A percentile compares a stretch with the other conserved stretches of the same genome.
Conservation (phyloP, 2,329 filamentous ascomycete species). For the Aquanectria penicillioides region DNA sequence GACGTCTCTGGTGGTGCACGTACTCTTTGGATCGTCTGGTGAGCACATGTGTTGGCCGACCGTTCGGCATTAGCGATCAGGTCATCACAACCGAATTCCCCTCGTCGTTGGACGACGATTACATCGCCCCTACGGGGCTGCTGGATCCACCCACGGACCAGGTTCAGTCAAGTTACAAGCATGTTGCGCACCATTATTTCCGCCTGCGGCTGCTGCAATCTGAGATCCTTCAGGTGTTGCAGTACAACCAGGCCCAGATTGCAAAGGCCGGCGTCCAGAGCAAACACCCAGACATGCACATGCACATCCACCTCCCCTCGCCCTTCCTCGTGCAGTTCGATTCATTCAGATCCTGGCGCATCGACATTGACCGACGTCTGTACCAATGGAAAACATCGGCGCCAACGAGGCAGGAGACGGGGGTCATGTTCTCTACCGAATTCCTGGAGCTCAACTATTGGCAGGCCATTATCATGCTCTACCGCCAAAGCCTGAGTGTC, state of each 20-base stretch:
- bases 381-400: constrained; percentile 88
- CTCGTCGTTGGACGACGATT: constrained; percentile 85
- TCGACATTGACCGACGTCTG: constrained; percentile 84
- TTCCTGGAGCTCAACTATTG: constrained; percentile 97
- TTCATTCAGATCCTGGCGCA: constrained; percentile 88
- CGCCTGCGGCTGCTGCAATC: constrained; percentile 88
- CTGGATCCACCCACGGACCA: constrained; percentile 65
- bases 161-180: constrained; percentile 82
- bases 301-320: constrained; percentile 82
- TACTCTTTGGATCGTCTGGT: constrained; percentile 96
- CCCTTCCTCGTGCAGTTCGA: constrained; percentile 87
- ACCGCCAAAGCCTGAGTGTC: constrained; percentile 88
- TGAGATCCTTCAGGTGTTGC: constrained; percentile 92
- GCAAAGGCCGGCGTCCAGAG: constrained; percentile 75
- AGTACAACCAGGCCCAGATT: constrained; percentile 88
- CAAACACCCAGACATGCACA: constrained; percentile 79
- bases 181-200: constrained; percentile 92
- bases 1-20: constrained; percentile 95
- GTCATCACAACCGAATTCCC: constrained; percentile 96
- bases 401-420: constrained; percentile 80
- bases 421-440: constrained; percentile 88
- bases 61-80: constrained; percentile 95
- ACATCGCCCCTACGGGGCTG: constrained; percentile 85
- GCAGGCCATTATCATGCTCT: constrained; percentile 96
- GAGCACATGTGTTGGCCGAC: constrained; percentile 90